A percentile compares a stretch with the other conserved stretches of the same genome.
phyloP scores from a whole-genome alignment of 1,284 basidiomycete genomes.

The Puccinia coronata region DNA sequence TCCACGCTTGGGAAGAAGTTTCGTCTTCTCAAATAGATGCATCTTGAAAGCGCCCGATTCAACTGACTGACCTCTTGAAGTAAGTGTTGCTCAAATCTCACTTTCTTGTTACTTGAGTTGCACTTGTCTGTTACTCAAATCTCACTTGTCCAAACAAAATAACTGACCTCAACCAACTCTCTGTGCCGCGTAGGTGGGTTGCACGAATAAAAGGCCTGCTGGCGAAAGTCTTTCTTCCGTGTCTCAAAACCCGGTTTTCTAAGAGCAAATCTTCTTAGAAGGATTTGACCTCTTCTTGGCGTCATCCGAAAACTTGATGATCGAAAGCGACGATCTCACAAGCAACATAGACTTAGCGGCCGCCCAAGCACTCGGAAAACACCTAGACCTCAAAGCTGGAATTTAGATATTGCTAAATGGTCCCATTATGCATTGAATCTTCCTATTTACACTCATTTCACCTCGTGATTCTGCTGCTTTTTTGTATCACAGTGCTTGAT shows the following conservation, averaged over 20 bases:
- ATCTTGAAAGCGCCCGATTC: slow-evolving; percentile 7
- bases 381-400: slow-evolving; percentile 67
- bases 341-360: slow-evolving; percentile 60
- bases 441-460: too few relatives aligned
- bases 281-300: slow-evolving; percentile 92
- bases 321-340: slow-evolving; percentile 65
- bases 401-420: too few relatives aligned
- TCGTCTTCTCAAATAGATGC: slow-evolving; percentile 18
- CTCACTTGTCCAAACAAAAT: slow-evolving; percentile 62
- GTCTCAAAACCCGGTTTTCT: too few relatives aligned
- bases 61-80: slow-evolving; percentile 31
- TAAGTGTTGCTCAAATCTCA: too few relatives aligned
- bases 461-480: too few relatives aligned
- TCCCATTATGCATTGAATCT: too few relatives aligned
- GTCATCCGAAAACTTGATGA: slow-evolving; percentile 63
- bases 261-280: slow-evolving; percentile 88
- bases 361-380: slow-evolving; percentile 65
- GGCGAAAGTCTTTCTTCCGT: slow-evolving; percentile 44
- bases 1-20: slow-evolving; percentile 30
- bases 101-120: too few relatives aligned
- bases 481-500: too few relatives aligned
- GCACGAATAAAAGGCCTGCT: slow-evolving; percentile 38
- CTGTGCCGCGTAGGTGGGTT: slow-evolving; percentile 65
- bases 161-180: slow-evolving; percentile 67
- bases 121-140: too few relatives aligned